phyloP scores from a whole-genome alignment of 306 rosid genomes.

The Lathyrus sativus region DNA sequence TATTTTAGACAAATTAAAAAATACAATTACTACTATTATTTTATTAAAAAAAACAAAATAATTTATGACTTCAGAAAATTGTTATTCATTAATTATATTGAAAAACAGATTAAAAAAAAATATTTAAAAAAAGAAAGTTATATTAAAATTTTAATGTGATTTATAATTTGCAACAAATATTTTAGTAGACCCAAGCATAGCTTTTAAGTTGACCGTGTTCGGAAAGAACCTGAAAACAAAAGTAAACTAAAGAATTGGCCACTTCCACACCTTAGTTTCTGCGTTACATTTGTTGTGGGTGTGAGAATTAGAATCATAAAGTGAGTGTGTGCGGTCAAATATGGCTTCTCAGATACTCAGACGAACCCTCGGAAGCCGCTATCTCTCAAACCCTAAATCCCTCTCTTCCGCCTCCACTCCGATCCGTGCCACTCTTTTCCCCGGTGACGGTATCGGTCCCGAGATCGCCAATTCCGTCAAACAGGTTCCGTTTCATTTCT shows the following conservation, averaged over 20 bases:
- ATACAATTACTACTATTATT: too few relatives aligned
- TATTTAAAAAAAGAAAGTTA: too few relatives aligned
- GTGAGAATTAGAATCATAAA: constrained; percentile 1
- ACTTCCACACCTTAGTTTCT: not conserved
- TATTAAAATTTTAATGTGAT: too few relatives aligned
- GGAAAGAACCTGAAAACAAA: too few relatives aligned
- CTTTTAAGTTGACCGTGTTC: too few relatives aligned
- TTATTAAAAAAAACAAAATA: too few relatives aligned
- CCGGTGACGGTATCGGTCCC: constrained; percentile 98
- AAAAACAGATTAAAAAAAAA: too few relatives aligned
- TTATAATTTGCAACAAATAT: too few relatives aligned
- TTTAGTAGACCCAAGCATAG: too few relatives aligned
- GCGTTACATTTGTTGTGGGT: not conserved
- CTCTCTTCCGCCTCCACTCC: constrained; percentile 65
- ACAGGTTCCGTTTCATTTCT: constrained; percentile 47
- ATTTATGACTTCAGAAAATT: too few relatives aligned
- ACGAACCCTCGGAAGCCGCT: constrained; percentile 69
- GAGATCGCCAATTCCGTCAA: constrained; percentile 95
- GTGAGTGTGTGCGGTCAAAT: not conserved
- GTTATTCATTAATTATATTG: too few relatives aligned
- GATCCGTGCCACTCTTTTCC: constrained; percentile 95
- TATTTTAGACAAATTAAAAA: too few relatives aligned
- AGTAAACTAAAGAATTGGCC: not conserved
- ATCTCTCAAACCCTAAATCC: constrained; percentile 45
- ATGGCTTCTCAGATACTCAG: constrained; percentile 78